These are phyloP conservation scores for Tephrocybe sp. DNA, from an alignment of 768 basidiomycete species.

Conservation along the genomic window DNA sequence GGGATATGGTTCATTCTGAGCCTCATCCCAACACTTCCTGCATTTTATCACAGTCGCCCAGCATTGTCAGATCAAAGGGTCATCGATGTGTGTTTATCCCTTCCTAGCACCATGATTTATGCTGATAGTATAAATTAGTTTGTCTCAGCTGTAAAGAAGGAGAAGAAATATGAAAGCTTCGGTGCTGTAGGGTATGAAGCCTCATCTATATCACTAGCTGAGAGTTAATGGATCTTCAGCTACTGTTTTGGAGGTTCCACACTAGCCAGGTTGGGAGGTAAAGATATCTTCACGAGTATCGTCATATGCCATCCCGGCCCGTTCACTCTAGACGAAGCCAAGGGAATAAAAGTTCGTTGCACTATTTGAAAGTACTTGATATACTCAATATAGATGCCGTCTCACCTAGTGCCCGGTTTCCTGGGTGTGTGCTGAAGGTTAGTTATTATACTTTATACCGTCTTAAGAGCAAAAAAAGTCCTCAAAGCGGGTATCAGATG, in stretches of 20 bases:
- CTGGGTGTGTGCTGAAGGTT: constrained; percentile 20
- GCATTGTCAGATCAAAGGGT: constrained; percentile 25
- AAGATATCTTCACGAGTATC: constrained; percentile 10
- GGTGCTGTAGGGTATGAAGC: constrained; percentile 32
- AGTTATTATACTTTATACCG: not conserved
- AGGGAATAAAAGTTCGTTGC: constrained; percentile 9
- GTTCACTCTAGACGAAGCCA: constrained; percentile 10
- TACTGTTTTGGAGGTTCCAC: constrained; percentile 19
- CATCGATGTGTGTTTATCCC: constrained; percentile 8
- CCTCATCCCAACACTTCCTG: constrained; percentile 24
- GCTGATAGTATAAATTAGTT: constrained; percentile 26
- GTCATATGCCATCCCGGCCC: constrained; percentile 18
- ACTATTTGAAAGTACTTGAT: not conserved
- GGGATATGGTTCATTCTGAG: not conserved
- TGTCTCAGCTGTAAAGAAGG: constrained; percentile 27
- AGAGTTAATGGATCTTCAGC: too few species aligned
- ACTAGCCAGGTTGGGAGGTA: constrained; percentile 10
- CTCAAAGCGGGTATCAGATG: not conserved
- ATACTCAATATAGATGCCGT: not conserved
- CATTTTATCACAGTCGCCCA: constrained; percentile 23
- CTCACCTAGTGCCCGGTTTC: constrained; percentile 11
- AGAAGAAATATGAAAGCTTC: constrained; percentile 35
- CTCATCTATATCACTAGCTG: too few species aligned
- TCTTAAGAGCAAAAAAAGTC: too few species aligned
- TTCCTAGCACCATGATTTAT: not conserved